Evolutionary conservation across 2,329 filamentous ascomycete species (phyloP).

Genomic region (Pseudonectria foliicola): DNA sequence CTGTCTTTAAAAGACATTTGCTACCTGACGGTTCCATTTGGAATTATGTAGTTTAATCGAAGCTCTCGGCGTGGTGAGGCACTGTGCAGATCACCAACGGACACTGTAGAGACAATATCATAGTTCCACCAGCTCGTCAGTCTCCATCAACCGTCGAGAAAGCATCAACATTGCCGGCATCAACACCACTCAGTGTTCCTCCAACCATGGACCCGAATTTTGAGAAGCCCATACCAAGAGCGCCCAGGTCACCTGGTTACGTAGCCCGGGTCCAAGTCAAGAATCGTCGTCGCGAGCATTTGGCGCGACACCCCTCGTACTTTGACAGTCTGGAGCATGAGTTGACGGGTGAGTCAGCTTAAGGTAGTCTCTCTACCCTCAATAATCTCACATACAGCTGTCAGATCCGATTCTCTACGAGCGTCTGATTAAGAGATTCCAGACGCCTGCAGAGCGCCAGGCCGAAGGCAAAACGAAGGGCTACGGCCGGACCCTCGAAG

Average conservation of each 20-base stretch:
- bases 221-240: constrained; percentile 37
- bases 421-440: constrained; percentile 68
- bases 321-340: constrained; percentile 52
- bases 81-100: too few relatives aligned
- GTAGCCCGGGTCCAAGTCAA: constrained; percentile 50
- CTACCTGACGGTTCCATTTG: too few relatives aligned
- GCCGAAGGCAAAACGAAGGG: constrained; percentile 66
- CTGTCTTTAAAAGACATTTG: too few relatives aligned
- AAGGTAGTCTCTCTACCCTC: background rate
- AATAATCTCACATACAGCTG: constrained; percentile 2
- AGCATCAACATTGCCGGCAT: too few relatives aligned
- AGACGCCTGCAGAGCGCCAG: constrained; percentile 65
- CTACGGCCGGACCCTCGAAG: constrained; percentile 71
- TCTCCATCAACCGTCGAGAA: background rate
- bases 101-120: too few relatives aligned
- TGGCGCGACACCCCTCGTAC: constrained; percentile 66
- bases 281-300: constrained; percentile 72
- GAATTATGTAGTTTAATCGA: too few relatives aligned
- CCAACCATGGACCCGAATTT: constrained; percentile 2
- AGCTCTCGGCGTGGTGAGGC: too few relatives aligned
- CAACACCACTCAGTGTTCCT: constrained; percentile 4
- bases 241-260: constrained; percentile 34
- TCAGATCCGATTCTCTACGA: constrained; percentile 79
- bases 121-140: too few relatives aligned
- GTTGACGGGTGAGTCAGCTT: constrained; percentile 37